Percentiles rank a stretch among this genome's conserved stretches.
These are phyloP conservation scores for Kwoniella heveanensis DNA, from an alignment of 768 basidiomycete species.

Conservation along the genomic window DNA sequence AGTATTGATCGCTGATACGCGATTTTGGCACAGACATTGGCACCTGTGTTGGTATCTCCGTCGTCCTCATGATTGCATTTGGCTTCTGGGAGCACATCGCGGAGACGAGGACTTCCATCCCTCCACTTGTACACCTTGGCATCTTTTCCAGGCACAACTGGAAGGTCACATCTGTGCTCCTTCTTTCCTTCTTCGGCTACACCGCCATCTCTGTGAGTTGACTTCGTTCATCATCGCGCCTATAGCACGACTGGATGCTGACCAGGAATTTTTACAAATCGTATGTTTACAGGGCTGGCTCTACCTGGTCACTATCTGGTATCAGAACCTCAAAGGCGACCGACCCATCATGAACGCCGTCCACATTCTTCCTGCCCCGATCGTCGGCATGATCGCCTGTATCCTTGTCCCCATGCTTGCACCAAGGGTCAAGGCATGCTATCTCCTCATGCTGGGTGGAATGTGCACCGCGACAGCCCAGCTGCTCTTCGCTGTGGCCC, in stretches of 20 bases:
- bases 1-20: conserved; percentile 27
- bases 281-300: too few species aligned
- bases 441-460: conserved; percentile 27
- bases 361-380: conserved; percentile 22
- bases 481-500: conserved; percentile 36
- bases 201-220: conserved; percentile 23
- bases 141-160: conserved; percentile 31
- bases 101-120: conserved; percentile 55
- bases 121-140: conserved; percentile 37
- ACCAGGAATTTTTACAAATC: too few species aligned
- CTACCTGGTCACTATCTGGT: conserved; percentile 33
- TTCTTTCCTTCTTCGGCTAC: conserved; percentile 21
- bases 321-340: conserved; percentile 28
- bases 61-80: conserved; percentile 65
- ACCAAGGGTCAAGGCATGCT: conserved; percentile 21
- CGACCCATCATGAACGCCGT: conserved; percentile 28
- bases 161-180: conserved; percentile 22
- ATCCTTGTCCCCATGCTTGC: conserved; percentile 28
- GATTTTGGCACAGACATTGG: conserved; percentile 68
- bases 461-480: conserved; percentile 19
- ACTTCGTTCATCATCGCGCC: too few species aligned
- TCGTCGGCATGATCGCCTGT: conserved; percentile 24
- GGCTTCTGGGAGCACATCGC: conserved; percentile 67
- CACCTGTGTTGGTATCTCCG: conserved; percentile 64
- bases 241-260: too few species aligned